Conservation (phyloP, 2,329 filamentous ascomycete species). For the Aspergillus calidoustus region DNA sequence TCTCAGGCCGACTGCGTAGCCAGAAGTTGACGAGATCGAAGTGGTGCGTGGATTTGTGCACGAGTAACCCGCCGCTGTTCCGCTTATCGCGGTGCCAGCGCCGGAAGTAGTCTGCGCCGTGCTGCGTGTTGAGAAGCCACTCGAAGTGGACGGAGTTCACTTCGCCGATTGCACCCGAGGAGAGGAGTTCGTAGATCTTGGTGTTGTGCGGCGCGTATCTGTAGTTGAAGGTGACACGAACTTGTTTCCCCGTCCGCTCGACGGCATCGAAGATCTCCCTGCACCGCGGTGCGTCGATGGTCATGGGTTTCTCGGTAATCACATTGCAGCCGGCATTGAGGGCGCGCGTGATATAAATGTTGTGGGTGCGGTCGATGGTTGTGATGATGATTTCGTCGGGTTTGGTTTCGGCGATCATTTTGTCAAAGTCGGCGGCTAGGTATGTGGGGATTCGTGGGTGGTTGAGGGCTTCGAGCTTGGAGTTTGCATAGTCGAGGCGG, state of each 20-base stretch:
- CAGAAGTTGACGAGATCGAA: constrained; percentile 69
- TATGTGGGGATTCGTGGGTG: constrained; percentile 59
- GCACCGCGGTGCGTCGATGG: constrained; percentile 62
- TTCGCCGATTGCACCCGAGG: constrained; percentile 59
- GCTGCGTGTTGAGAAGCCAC: constrained; percentile 66
- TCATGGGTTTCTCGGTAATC: constrained; percentile 70
- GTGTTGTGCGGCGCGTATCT: constrained; percentile 69
- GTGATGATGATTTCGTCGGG: constrained; percentile 67
- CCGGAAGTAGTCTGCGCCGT: constrained; percentile 67
- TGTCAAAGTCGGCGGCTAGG: constrained; percentile 59
- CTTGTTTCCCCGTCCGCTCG: constrained; percentile 52
- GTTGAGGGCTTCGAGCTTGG: constrained; percentile 41
- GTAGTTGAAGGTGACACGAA: constrained; percentile 68
- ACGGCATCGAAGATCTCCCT: constrained; percentile 60
- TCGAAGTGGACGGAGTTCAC: constrained; percentile 66
- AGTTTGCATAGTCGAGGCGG: constrained; percentile 62
- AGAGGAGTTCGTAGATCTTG: constrained; percentile 60
- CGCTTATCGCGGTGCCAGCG: constrained; percentile 67
- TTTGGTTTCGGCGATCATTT: constrained; percentile 59
- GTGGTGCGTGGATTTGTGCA: constrained; percentile 68
- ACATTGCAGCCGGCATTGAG: constrained; percentile 64
- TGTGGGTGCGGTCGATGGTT: constrained; percentile 66
- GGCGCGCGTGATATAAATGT: constrained; percentile 63
- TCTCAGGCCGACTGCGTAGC: constrained; percentile 59
- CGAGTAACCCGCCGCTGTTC: constrained; percentile 63